Percentiles rank a stretch among this genome's conserved stretches.
Conservation (phyloP, 73 alveolate species). For the Paramecium caudatum region DNA sequence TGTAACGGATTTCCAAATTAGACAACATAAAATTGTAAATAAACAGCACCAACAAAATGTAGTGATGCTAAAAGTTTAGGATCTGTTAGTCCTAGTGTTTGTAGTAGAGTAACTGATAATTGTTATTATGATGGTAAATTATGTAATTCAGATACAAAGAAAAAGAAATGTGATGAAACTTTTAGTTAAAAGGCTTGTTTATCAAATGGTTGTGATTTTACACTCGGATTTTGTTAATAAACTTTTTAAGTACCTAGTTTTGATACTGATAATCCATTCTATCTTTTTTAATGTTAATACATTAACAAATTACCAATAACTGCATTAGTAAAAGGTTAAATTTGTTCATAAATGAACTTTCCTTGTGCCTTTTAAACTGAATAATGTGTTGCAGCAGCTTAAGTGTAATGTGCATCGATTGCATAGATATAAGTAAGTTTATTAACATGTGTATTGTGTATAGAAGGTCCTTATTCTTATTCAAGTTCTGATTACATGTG, state of each 20-base stretch:
- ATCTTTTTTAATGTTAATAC: conserved; percentile 7
- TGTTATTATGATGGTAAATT: conserved; percentile 23
- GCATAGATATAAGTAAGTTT: not conserved
- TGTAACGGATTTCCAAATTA: conserved; percentile 26
- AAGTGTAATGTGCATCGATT: not conserved
- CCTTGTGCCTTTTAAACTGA: conserved; percentile 32
- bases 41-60: conserved; percentile 18
- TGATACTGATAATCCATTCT: conserved; percentile 1
- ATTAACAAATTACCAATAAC: not conserved
- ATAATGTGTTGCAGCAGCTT: conserved; percentile 35
- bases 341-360: conserved; percentile 27
- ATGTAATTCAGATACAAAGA: conserved; percentile 47
- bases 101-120: conserved; percentile 29
- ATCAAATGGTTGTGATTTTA: conserved; percentile 49
- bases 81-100: not conserved
- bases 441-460: not conserved
- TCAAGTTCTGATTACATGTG: not conserved
- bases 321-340: not conserved
- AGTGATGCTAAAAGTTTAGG: conserved; percentile 18
- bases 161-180: conserved; percentile 30
- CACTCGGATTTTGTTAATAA: conserved; percentile 8
- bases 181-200: conserved; percentile 31
- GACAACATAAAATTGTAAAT: not conserved
- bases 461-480: conserved; percentile 10
- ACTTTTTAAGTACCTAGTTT: not conserved